Evolutionary conservation across 2,329 filamentous ascomycete species (phyloP), one percentile per base, ranked within the genome.

Genomic region (Alternaria hordeiaustralica): DNA sequence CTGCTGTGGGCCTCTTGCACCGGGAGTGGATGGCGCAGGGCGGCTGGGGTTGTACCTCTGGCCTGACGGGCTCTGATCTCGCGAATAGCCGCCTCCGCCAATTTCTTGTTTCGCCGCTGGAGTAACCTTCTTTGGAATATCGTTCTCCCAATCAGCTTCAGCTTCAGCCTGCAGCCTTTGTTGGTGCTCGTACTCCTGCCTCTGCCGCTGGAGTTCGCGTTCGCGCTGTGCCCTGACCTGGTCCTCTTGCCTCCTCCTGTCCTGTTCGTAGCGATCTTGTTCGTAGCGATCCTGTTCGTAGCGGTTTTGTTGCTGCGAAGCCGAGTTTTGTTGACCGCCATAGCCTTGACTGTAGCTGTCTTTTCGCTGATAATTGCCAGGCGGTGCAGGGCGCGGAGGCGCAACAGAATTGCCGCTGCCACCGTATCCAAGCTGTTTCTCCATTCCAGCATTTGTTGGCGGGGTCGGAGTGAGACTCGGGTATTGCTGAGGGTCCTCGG

Each of bases 81-180:
- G 73, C 36, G 78, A 67, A 71, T 84, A 84, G 47, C 84, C 82
- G 65, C 86, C 84, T 65, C 88, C 91, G 61, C 92, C 93, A 70
- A 98, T 83, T 79, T 98, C 96, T 81, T 97, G 94, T 79, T 98
- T 93, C 30, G 94, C 94, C 69, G 96, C 75, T 13, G 11, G 28
- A 3, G 93, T 92, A 11, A 89, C 83, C 77, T 92, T 93, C 67
- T 87, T 55, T 97, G 26, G 26, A 28, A 28, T 11, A 11, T 28
- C 26, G 9, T 11, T 10, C 26, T 28, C 9, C 26, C 26, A 28
- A 11, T 11, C 26, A 28, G 26, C 26, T 11, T 28, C 26, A 28
- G 26, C 26, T 28, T 28, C 26, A 28, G 10, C 26, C 26, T 28
- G 26, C 26, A 28, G 26, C 26, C 26, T 28, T 28, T 28, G 10